Base-by-base conservation (phyloP, 257 asterid genomes). In the Penstemon davidsonii region DNA sequence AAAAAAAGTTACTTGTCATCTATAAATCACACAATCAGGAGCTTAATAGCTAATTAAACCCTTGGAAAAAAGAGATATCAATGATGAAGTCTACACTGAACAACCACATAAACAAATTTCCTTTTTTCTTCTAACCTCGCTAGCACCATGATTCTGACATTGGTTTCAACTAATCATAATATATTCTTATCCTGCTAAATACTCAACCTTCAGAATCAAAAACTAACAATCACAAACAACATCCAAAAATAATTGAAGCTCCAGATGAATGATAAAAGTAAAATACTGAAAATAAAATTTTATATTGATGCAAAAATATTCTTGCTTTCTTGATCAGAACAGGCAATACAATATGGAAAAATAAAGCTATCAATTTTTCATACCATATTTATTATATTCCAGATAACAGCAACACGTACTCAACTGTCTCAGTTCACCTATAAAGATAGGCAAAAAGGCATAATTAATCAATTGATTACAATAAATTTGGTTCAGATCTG, bases 351-450 rank as follows among this genome's bases (percentile, higher is more conserved):
- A 58, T 9, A 53, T 54, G 49, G 38, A 76, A n/a, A 58, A 37
- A 37, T 5, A 13, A 8, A 4, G 37, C 13, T 45, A 58, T 36
- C 7, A 53, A 58, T 2, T 1, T 51, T 40, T 38, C 74, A 74
- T 66, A 81, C 85, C 85, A 81, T 81, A 55, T 64, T 77, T 71
- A 64, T 57, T 77, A 50, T 49, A 63, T 39, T 46, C 61, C 67
- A 49, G 64, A 51, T 12, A 45, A 19, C 63, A 59, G 66, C 64
- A 77, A 58, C 15, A 50, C 61, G 49, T 13, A 56, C 58, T 64
- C 49, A 42, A 64, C 52, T 47, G 19, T 15, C 71, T n/a, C 67
- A 59, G 66, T 66, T 69, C 67, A 44, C 68, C 85, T 77, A 11
- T 37, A 64, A 43, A 33, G 58, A 40, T 7, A 67, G 6, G 46